Percentiles rank a stretch among this genome's conserved stretches.
These are phyloP conservation scores for Tetrahymena borealis DNA, from an alignment of 73 alveolate genomes.

Conservation along the genomic window DNA sequence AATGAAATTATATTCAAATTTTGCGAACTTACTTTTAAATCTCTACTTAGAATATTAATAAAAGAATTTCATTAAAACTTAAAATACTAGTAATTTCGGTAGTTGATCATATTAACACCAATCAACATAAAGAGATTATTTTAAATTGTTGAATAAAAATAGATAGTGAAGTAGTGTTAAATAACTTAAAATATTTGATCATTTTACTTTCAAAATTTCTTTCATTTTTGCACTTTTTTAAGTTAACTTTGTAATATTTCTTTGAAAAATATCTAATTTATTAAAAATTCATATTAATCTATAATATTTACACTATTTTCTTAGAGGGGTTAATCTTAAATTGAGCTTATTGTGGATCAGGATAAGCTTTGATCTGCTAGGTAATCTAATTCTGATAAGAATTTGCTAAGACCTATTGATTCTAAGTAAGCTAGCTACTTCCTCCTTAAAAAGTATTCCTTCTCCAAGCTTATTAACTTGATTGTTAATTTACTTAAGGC, in stretches of 20 bases:
- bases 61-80: no score
- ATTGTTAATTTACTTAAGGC: neutral
- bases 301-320: neutral
- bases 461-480: neutral
- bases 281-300: neutral
- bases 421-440: neutral
- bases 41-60: no score
- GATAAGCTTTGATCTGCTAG: neutral
- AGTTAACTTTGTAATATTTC: no score
- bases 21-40: no score
- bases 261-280: neutral
- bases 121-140: no score
- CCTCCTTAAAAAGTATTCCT: neutral
- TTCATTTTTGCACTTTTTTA: no score
- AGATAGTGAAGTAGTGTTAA: no score
- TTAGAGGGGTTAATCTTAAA: neutral
- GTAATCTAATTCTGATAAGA: neutral
- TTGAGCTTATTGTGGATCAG: neutral
- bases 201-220: neutral
- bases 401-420: neutral
- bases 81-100: no score
- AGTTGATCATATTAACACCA: no score
- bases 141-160: no score
- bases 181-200: neutral
- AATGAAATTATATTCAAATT: no score